phyloP scores from a whole-genome alignment of 768 basidiomycete genomes.

The Tylopilus balloui region DNA sequence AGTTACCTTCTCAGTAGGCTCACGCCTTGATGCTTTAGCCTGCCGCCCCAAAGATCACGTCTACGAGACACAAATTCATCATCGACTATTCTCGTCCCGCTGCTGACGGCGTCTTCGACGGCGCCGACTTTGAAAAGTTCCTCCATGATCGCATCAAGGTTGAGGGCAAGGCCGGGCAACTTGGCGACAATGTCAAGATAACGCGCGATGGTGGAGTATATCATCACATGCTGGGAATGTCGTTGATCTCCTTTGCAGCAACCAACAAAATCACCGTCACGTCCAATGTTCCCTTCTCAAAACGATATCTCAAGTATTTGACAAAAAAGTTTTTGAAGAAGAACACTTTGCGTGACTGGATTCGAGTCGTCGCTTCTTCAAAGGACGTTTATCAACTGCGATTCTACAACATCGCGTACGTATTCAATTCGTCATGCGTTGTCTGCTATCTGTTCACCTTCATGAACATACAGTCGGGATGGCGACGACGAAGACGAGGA shows the following conservation, averaged over 20 bases:
- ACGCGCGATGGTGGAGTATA: constrained; percentile 64
- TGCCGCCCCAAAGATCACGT: constrained; percentile 45
- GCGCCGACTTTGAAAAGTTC: constrained; percentile 77
- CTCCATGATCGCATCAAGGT: constrained; percentile 93
- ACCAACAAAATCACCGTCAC: constrained; percentile 81
- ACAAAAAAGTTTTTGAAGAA: constrained; percentile 99
- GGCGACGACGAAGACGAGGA: constrained; percentile 58
- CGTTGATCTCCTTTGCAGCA: constrained; percentile 37
- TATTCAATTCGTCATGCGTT: constrained; percentile 5
- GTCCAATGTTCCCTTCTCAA: constrained; percentile 87
- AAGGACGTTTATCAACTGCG: constrained; percentile 93
- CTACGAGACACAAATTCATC: constrained; percentile 72
- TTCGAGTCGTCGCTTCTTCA: constrained; percentile 90
- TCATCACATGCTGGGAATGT: constrained; percentile 16
- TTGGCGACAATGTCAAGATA: constrained; percentile 87
- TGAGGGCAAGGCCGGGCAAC: constrained; percentile 86
- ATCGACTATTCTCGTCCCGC: constrained; percentile 87
- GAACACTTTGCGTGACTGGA: constrained; percentile 93
- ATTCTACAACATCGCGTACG: constrained; percentile 91
- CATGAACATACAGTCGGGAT: constrained; percentile 32
- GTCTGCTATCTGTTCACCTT: neutral
- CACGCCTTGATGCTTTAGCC: constrained; percentile 52
- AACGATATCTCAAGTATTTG: constrained; percentile 96
- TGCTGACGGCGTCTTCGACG: constrained; percentile 55
- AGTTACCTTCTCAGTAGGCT: constrained; percentile 92